Evolutionary conservation across 2,329 filamentous ascomycete genomes (phyloP).

Genomic region (Pleurostoma richardsiae): DNA sequence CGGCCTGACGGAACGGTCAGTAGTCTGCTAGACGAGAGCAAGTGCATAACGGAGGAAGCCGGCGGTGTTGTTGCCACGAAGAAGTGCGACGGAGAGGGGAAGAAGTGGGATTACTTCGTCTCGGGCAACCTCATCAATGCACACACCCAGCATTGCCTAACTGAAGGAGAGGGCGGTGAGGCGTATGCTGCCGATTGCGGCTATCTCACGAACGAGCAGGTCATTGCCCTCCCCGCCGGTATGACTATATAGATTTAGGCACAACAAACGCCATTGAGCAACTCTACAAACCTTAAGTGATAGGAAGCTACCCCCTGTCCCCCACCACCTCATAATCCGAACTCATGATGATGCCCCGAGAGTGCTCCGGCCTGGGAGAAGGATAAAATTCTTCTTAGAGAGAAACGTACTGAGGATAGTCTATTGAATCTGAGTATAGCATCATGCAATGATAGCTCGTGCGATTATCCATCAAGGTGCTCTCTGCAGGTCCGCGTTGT

Average conservation of each 20-base stretch:
- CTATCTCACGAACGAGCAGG: constrained; percentile 33
- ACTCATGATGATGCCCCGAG: no score
- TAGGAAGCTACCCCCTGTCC: no score
- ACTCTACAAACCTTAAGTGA: no score
- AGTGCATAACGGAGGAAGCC: constrained; percentile 4
- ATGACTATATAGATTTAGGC: constrained; percentile 4
- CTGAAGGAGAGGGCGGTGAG: constrained; percentile 20
- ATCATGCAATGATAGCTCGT: no score
- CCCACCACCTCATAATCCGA: no score
- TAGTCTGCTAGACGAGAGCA: constrained; percentile 24
- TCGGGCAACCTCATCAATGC: constrained; percentile 35
- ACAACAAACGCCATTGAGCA: no score
- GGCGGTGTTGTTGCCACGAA: constrained; percentile 9
- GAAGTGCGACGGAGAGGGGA: constrained; percentile 12
- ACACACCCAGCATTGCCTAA: constrained; percentile 27
- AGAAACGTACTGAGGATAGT: no score
- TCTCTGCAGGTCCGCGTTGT: no score
- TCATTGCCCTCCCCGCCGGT: constrained; percentile 39
- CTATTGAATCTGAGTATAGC: no score
- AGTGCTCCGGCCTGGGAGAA: no score
- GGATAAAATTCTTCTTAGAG: no score
- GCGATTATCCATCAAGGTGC: no score
- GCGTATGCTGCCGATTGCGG: constrained; percentile 25
- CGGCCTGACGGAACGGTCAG: constrained; percentile 25
- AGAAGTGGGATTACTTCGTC: constrained; percentile 36